Evolutionary conservation across 1,139 yeast species (phyloP), one percentile per base, ranked within the genome.

Genomic region (Zygosaccharomyces pseudobailii): DNA sequence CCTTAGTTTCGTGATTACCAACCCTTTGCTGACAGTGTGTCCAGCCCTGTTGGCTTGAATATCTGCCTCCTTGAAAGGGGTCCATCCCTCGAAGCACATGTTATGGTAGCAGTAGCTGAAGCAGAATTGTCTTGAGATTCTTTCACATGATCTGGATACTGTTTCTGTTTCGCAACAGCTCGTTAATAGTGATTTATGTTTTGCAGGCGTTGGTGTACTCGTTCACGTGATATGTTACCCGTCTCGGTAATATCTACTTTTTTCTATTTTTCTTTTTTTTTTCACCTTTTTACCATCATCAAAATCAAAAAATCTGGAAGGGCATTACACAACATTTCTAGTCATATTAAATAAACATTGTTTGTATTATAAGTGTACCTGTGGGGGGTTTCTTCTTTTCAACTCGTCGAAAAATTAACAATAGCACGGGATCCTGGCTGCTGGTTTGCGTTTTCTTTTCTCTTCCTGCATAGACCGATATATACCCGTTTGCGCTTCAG

Each of bases 401-500:
- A 10, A 22, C 6, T 20, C 17, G 38, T 9, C 13, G n/a, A 20
- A 28, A 28, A 30, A 24, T 6, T 24, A 24, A 24, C 27, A 24
- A 6, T 24, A 24, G 9, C 27, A 24, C 8, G 27, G 27, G 27
- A 24, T 24, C 9, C 27, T 6, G 27, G 19, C 23, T 33, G 20
- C n/a, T 17, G 30, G 4, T 25, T 42, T 42, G 30, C 45, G 30
- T 36, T 39, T 33, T 19, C 10, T 17, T 28, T 37, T 30, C 46
- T 27, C 17, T n/a, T 10, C 13, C 33, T 30, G 33, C 33, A 30
- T 10, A 30, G 5, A n/a, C 6, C 13, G 33, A 30, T 40, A 32
- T 30, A 30, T 10, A 30, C 33, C 33, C 33, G 19, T 30, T 30
- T 19, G 20, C 13, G 4, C 19, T 13, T 28, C 32, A 28, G 32